Evolutionary conservation across 2,329 filamentous ascomycete species (phyloP), one percentile per base, ranked within the genome.

Genomic region (Colletotrichum aenigma): DNA sequence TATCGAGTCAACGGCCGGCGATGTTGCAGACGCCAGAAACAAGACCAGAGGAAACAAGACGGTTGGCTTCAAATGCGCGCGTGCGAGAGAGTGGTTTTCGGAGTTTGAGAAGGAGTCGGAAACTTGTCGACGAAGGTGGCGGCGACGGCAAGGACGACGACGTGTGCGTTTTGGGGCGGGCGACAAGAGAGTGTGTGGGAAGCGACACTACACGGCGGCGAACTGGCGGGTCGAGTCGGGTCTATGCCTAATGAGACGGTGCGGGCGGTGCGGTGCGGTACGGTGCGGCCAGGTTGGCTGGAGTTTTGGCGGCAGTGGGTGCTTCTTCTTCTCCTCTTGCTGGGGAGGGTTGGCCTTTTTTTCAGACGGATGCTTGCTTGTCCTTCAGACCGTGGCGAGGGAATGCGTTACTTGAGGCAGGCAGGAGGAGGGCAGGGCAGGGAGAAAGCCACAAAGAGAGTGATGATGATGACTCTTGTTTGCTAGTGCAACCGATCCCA

Each of bases 381-480:
- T 58, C 60, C 43, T 74, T 43, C 48, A n/a, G 52, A 62, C 65
- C 55, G 65, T 76, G 58, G 66, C 58, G 30, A 55, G 66, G n/a
- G 61, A 38, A 64, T n/a, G 18, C 18, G 43, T 48, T 24, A 62
- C n/a, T 43, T 21, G 62, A 43, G 24, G 21, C 9, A 65, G 30
- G 60, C 28, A 60, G 26, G 55, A 58, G 28, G 10, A 58, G 55
- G 34, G 67, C 21, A 58, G 26, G 34, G 70, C 66, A 75, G 71
- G 71, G 62, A 74, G 58, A 32, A 56, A 61, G 65, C 52, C 60
- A 76, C 71, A 67, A 70, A 70, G 71, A 66, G 66, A 66, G 36
- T 76, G 74, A 76, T 75, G 72, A 71, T 73, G 74, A 75, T 61
- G 55, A 70, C 38, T 61, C 67, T 66, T 71, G 70, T 69, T 68